Base-by-base conservation (phyloP, 805 yeast species). In the Cyberlindnera maritima region DNA sequence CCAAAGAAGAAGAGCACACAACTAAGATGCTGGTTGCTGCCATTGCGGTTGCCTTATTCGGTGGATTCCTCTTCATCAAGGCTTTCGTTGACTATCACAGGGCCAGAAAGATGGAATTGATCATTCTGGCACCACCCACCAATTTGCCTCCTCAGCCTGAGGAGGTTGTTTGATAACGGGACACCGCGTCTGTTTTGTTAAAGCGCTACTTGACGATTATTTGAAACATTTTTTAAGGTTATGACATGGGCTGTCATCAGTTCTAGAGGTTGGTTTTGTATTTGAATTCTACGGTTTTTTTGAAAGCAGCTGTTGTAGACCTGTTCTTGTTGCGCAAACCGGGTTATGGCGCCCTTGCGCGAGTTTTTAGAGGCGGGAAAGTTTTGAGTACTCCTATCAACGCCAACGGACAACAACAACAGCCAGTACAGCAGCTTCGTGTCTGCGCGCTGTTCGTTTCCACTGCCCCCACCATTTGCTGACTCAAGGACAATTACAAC, bases 41-140 rank as follows among this genome's bases (percentile, higher is more conserved):
- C 0, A 76, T 80, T 43, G 74, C 77, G 0, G 68, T 88, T 33
- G 80, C 88, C 42, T 71, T 82, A 1, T 69, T 86, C 39, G 98
- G 98, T 2, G 60, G 76, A 1, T 74, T 84, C 46, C 71, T 92
- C 4, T 67, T 84, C 11, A 47, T 81, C 15, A 86, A 84, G 59
- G 81, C 96, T 12, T 52, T 86, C n/a, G 66, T 75, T 39, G 94
- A 86, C 61, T 92, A 83, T 63, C 74, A 75, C 53, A 73, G 81
- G 52, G 94, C 92, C n/a, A 81, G 85, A 61, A 79, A 77, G 58
- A 82, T 83, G 80, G 97, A 91, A 62, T 69, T 67, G 48, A 75
- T 71, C 19, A 83, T 88, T 25, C 63, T 80, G 53, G 68, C 72
- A 18, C 78, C 81, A 15, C 73, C 56, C 1, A 19, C 74, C 2